Evolutionary conservation across 768 basidiomycete genomes (phyloP).

Genomic region (Postia placenta): DNA sequence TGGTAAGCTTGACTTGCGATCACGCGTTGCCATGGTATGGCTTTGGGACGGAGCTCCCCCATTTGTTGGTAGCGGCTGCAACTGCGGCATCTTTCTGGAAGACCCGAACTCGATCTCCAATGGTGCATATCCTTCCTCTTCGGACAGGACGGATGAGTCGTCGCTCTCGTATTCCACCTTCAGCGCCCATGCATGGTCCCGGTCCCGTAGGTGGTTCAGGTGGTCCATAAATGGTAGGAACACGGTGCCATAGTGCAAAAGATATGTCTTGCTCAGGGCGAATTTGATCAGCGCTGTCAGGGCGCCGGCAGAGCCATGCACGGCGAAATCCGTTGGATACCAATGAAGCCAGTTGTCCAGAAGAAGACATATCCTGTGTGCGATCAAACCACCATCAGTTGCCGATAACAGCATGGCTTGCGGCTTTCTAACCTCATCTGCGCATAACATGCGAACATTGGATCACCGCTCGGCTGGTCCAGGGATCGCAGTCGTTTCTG

Average conservation of each 20-base stretch:
- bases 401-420: not conserved
- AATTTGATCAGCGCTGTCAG: slow-evolving; percentile 73
- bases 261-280: slow-evolving; percentile 71
- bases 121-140: slow-evolving; percentile 36
- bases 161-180: slow-evolving; percentile 65
- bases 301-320: slow-evolving; percentile 66
- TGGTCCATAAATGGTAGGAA: slow-evolving; percentile 75
- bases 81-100: slow-evolving; percentile 8
- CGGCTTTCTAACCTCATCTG: slow-evolving; percentile 64
- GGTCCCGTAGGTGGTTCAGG: slow-evolving; percentile 56
- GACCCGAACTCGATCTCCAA: slow-evolving; percentile 1
- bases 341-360: slow-evolving; percentile 72
- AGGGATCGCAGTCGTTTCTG: slow-evolving; percentile 80
- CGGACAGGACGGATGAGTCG: slow-evolving; percentile 47
- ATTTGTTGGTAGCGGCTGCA: not conserved
- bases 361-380: slow-evolving; percentile 68
- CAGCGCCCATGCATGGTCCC: slow-evolving; percentile 70
- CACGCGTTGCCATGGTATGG: slow-evolving; percentile 33
- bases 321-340: slow-evolving; percentile 77
- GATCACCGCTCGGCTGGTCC: slow-evolving; percentile 66
- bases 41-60: slow-evolving; percentile 6
- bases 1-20: slow-evolving; percentile 68
- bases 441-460: slow-evolving; percentile 82
- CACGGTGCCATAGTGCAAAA: slow-evolving; percentile 80
- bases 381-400: not conserved